Conservation (phyloP, 2,329 filamentous ascomycete species). For the Rutstroemia sp. region DNA sequence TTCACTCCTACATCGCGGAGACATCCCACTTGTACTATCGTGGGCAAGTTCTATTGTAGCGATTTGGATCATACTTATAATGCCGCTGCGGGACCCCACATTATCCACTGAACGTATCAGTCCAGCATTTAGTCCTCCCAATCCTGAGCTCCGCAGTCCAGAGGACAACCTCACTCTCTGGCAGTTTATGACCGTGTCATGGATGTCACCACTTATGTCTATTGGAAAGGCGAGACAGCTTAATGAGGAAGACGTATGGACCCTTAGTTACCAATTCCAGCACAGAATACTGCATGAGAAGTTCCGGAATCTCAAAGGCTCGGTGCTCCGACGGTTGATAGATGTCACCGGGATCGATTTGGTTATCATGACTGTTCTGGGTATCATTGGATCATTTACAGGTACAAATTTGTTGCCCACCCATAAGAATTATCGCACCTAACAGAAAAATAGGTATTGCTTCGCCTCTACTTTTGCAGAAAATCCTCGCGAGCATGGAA, state of each 20-base stretch:
- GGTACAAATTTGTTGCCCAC: constrained; percentile 31
- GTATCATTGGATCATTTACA: constrained; percentile 53
- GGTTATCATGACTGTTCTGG: constrained; percentile 47
- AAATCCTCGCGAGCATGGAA: constrained; percentile 61
- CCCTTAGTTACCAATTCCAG: constrained; percentile 72
- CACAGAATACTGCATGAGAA: constrained; percentile 66
- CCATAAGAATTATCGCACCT: neutral
- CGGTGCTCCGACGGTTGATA: constrained; percentile 62
- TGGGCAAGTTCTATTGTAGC: constrained; percentile 38
- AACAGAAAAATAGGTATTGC: constrained; percentile 40
- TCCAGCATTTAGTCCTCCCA: constrained; percentile 47
- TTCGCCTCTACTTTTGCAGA: constrained; percentile 63
- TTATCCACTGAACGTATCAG: constrained; percentile 52
- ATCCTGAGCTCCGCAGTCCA: constrained; percentile 56
- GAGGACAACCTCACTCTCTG: constrained; percentile 75
- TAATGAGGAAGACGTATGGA: constrained; percentile 75
- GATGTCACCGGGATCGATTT: constrained; percentile 75
- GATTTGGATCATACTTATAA: constrained; percentile 50
- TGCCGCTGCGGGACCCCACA: constrained; percentile 60
- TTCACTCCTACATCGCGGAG: constrained; percentile 8
- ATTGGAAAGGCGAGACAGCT: constrained; percentile 59
- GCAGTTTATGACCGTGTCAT: constrained; percentile 79
- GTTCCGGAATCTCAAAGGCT: constrained; percentile 67
- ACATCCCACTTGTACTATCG: constrained; percentile 23
- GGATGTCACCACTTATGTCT: constrained; percentile 69